Conservation (phyloP, 768 basidiomycete species). For the Tylopilus vinaceipallidus region DNA sequence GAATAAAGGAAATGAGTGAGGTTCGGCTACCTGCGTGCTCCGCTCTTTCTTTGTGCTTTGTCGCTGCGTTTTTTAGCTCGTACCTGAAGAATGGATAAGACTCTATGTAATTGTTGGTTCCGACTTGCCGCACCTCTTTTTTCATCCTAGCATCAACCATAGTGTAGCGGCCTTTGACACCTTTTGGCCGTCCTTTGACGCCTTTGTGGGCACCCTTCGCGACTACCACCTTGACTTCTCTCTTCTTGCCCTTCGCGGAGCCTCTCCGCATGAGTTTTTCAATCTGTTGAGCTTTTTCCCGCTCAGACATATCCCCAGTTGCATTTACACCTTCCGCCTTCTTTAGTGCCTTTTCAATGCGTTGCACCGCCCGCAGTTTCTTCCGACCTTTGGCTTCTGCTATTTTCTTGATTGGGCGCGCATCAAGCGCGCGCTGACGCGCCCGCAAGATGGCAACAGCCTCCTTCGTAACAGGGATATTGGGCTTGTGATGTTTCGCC, state of each 20-base stretch:
- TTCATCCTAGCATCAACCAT: conserved; percentile 95
- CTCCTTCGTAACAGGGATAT: conserved; percentile 96
- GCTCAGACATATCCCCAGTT: conserved; percentile 88
- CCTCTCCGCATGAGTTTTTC: conserved; percentile 89
- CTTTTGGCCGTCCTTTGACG: conserved; percentile 89
- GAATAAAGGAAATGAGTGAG: not conserved
- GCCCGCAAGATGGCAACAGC: conserved; percentile 82
- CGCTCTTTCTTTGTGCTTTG: conserved; percentile 61
- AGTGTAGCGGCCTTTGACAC: conserved; percentile 90
- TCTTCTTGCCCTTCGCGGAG: conserved; percentile 65
- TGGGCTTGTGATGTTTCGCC: conserved; percentile 86
- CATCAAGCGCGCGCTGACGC: conserved; percentile 91
- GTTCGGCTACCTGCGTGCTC: conserved; percentile 34
- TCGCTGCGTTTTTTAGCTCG: conserved; percentile 80
- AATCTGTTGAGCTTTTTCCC: conserved; percentile 91
- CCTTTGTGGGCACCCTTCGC: conserved; percentile 90
- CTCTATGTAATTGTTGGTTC: not conserved
- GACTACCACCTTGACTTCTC: conserved; percentile 83
- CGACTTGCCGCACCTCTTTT: conserved; percentile 86
- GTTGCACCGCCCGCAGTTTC: conserved; percentile 83
- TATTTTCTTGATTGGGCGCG: conserved; percentile 97
- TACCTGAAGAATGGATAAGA: conserved; percentile 44
- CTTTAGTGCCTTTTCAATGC: conserved; percentile 89
- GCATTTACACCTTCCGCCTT: conserved; percentile 93
- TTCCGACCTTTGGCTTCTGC: conserved; percentile 98